phyloP scores from a whole-genome alignment of 139 green algal species.

The Chlamydomonas asymmetrica region DNA sequence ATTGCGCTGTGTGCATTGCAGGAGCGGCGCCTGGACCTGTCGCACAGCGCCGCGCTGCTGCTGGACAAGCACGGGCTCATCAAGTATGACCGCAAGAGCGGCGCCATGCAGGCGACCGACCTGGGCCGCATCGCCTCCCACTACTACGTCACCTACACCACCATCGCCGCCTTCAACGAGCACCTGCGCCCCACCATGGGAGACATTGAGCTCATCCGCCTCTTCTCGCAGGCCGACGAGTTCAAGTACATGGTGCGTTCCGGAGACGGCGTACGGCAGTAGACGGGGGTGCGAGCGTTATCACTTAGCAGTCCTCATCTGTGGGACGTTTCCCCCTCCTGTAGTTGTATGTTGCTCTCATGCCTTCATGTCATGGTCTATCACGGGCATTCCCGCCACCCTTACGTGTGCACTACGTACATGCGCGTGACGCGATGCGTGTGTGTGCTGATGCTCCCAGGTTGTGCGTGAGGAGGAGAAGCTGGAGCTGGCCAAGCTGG shows the following conservation, averaged over 20 bases:
- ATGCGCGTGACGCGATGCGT: not conserved
- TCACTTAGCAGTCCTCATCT: too few relatives aligned
- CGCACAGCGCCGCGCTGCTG: conserved; percentile 82
- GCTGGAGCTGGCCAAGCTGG: conserved; percentile 96
- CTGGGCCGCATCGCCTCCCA: conserved; percentile 94
- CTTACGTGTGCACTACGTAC: not conserved
- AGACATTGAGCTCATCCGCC: conserved; percentile 96
- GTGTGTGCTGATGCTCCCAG: conserved; percentile 73
- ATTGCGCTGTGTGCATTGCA: too few relatives aligned
- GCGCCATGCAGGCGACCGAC: conserved; percentile 87
- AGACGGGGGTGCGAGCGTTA: too few relatives aligned
- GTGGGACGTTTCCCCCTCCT: too few relatives aligned
- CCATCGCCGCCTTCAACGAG: conserved; percentile 94
- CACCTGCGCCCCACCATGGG: conserved; percentile 96
- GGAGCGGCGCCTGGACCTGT: conserved; percentile 88
- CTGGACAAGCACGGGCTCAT: conserved; percentile 92
- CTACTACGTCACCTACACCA: conserved; percentile 97
- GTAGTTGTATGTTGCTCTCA: too few relatives aligned
- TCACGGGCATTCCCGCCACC: too few relatives aligned
- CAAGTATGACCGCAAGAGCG: conserved; percentile 90
- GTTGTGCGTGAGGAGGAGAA: conserved; percentile 98
- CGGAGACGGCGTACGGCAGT: too few relatives aligned
- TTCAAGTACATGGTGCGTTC: conserved; percentile 73
- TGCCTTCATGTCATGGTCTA: too few relatives aligned
- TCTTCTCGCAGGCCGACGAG: conserved; percentile 93